Base-by-base conservation (phyloP, 2,329 filamentous ascomycete genomes). In the Leptographium wingfieldii region DNA sequence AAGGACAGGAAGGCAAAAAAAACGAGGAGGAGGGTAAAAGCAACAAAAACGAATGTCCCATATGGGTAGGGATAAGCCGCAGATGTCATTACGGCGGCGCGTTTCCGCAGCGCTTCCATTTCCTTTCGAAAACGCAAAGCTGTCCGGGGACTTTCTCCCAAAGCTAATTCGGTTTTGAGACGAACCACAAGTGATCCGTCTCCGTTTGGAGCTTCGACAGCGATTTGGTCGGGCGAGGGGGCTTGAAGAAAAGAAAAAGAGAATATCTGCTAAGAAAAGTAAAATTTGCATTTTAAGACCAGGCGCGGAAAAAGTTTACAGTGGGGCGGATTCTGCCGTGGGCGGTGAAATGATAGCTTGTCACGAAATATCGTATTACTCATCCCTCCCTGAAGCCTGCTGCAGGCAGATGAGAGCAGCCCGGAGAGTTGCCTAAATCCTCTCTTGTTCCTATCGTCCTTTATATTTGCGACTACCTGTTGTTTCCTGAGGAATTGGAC, bases 91-190 rank as follows among this genome's bases (percentile, higher is more conserved):
- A 92, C 95, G 92, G 91, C 92, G 92, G 90, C 90, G 92, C 90
- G 89, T 96, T 95, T 95, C 90, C 90, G 90, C 92, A 82, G 74
- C 77, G 73, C 76, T 69, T 31, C 31, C 69, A 69, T 52, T 43
- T 35, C 27, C 57, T 60, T 40, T 69, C 67, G 65, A 61, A 43
- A 55, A 55, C 27, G 31, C 58, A 59, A 54, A 60, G 53, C 63
- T 86, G 92, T 96, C 92, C 92, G 92, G 92, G 92, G 92, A 97
- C 92, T 97, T 97, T 97, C 92, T 96, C 92, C 92, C 91, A 94
- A 96, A 96, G 92, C 92, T 72, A 48, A 38, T 27, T 19, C 68
- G 65, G 67, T 69, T 64, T 56, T 63, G 67, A 70, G 68, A 71
- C 65, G 69, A 71, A 71, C 48, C 51, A 33, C 27, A 3, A 75